Conservation (phyloP, 139 green algal genomes). For the Tetradesmus lagerheimii region DNA sequence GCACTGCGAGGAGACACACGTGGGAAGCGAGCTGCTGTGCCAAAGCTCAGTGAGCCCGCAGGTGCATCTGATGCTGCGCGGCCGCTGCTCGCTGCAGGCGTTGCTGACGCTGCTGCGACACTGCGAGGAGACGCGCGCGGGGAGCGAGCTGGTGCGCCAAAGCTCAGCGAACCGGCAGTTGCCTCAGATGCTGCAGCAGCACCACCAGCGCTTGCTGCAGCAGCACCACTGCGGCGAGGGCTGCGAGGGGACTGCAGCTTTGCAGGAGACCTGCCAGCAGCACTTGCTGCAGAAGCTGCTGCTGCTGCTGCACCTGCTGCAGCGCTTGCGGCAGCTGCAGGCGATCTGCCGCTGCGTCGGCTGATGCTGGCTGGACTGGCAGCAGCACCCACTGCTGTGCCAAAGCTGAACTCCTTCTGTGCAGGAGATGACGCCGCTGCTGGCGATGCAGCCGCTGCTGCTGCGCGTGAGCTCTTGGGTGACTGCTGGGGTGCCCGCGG, state of each 20-base stretch:
- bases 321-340: too few relatives aligned
- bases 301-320: neutral
- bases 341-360: neutral
- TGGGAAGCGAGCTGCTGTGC: neutral
- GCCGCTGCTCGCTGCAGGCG: neutral
- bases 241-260: neutral
- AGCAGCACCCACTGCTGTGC: neutral
- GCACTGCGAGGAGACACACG: too few relatives aligned
- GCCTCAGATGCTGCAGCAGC: neutral
- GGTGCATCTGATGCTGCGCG: neutral
- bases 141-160: neutral
- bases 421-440: neutral
- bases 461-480: neutral
- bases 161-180: conserved; percentile 29
- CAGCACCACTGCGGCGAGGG: neutral
- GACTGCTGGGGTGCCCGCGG: neutral
- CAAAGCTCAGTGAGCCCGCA: conserved; percentile 10
- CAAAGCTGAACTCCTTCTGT: conserved; percentile 44
- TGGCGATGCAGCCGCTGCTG: neutral
- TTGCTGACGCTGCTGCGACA: neutral
- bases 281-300: neutral
- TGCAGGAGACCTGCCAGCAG: neutral
- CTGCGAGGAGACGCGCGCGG: neutral
- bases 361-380: conserved; percentile 14
- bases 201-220: neutral